Evolutionary conservation across 2,329 filamentous ascomycete species (phyloP).

Genomic region (Sporothrix schenckii): DNA sequence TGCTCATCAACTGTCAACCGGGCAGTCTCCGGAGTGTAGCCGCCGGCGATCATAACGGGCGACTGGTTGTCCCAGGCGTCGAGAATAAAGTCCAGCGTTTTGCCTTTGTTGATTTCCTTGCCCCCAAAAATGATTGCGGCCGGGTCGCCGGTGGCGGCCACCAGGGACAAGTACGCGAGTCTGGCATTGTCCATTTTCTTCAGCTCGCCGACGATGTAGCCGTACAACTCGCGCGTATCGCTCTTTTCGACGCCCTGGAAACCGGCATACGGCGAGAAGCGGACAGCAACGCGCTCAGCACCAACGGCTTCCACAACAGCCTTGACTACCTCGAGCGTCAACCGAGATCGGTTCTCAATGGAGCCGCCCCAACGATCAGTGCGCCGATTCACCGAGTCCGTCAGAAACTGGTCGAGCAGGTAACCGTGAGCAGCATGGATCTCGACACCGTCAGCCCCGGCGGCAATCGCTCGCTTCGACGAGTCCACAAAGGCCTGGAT

Average conservation of each 20-base stretch:
- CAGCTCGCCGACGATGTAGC: slow-evolving; percentile 22
- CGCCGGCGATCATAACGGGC: slow-evolving; percentile 43
- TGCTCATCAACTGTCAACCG: slow-evolving; percentile 39
- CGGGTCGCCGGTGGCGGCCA: slow-evolving; percentile 52
- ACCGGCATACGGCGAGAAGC: slow-evolving; percentile 57
- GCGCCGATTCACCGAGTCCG: slow-evolving; percentile 68
- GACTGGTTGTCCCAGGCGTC: slow-evolving; percentile 40
- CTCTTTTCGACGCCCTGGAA: slow-evolving; percentile 62
- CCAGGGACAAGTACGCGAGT: slow-evolving; percentile 58
- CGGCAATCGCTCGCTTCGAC: slow-evolving; percentile 58
- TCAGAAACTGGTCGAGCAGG: slow-evolving; percentile 70
- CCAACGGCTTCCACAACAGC: slow-evolving; percentile 57
- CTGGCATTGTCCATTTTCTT: slow-evolving; percentile 40
- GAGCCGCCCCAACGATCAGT: slow-evolving; percentile 69
- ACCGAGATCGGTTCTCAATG: slow-evolving; percentile 70
- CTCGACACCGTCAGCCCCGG: slow-evolving; percentile 69
- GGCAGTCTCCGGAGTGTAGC: slow-evolving; percentile 38
- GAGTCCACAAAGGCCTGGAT: slow-evolving; percentile 62
- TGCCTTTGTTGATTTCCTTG: slow-evolving; percentile 43
- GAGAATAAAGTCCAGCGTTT: slow-evolving; percentile 42
- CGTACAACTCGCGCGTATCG: slow-evolving; percentile 24
- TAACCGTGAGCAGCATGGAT: slow-evolving; percentile 82
- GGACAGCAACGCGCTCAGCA: slow-evolving; percentile 52
- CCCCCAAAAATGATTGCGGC: slow-evolving; percentile 45
- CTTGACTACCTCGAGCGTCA: slow-evolving; percentile 69